Evolutionary conservation across 2,329 filamentous ascomycete species (phyloP).

Genomic region (Pleoardoris graminearum): DNA sequence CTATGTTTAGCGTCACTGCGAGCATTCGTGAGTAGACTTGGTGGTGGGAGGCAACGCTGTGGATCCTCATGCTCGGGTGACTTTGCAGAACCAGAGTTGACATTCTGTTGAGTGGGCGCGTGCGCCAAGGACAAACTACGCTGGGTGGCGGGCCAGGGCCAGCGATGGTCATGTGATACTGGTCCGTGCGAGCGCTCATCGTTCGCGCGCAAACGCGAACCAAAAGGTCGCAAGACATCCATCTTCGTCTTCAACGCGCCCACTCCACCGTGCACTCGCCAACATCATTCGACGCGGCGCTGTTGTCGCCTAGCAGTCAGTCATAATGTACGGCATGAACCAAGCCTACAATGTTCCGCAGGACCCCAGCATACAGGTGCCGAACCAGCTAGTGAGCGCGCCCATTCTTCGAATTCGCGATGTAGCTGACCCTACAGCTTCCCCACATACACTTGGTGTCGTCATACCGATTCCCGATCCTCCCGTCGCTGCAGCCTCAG

Average conservation of each 20-base stretch:
- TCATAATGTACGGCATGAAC: slow-evolving; percentile 41
- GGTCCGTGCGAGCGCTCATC: not conserved
- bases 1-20: too few species aligned
- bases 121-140: too few species aligned
- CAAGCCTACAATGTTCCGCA: slow-evolving; percentile 33
- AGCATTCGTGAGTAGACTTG: too few species aligned
- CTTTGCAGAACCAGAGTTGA: too few species aligned
- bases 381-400: slow-evolving; percentile 36
- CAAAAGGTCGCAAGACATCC: slow-evolving; percentile 15
- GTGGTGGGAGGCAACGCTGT: too few species aligned
- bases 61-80: too few species aligned
- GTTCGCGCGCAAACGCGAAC: slow-evolving; percentile 16
- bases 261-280: slow-evolving; percentile 15
- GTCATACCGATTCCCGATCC: slow-evolving; percentile 75
- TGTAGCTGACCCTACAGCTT: slow-evolving; percentile 58
- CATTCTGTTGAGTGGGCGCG: too few species aligned
- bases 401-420: slow-evolving; percentile 10
- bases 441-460: slow-evolving; percentile 90
- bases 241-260: slow-evolving; percentile 25
- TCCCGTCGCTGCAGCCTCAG: slow-evolving; percentile 70
- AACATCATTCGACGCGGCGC: slow-evolving; percentile 22
- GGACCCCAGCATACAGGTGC: slow-evolving; percentile 43
- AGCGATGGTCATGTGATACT: slow-evolving; percentile 13
- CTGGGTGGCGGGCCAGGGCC: too few species aligned
- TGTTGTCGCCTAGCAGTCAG: slow-evolving; percentile 28